Conservation (phyloP, 2,329 filamentous ascomycete species). For the Phyllachora maydis region DNA sequence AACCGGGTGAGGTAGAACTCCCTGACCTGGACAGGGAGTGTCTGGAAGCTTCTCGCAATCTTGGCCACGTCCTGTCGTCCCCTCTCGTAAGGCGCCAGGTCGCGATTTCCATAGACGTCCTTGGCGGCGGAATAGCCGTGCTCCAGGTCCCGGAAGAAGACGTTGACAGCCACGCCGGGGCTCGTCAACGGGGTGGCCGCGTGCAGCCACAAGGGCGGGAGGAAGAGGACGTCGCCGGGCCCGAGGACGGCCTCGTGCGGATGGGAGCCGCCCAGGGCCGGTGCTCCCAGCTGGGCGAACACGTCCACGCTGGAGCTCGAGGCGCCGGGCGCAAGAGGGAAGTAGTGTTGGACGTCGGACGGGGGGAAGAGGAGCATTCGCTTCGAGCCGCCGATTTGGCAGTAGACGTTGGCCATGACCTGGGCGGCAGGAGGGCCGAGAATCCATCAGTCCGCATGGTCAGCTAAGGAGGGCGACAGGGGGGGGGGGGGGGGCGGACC, state of each 20-base stretch:
- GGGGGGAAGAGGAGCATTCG: slow-evolving; percentile 62
- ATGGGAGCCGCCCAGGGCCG: slow-evolving; percentile 22
- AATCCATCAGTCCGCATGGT: too few species aligned
- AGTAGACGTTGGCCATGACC: slow-evolving; percentile 77
- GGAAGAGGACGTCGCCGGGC: slow-evolving; percentile 59
- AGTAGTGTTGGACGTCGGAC: slow-evolving; percentile 43
- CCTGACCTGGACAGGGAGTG: slow-evolving; percentile 42
- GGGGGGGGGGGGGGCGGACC: too few species aligned
- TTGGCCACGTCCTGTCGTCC: slow-evolving; percentile 51
- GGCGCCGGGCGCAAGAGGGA: slow-evolving; percentile 52
- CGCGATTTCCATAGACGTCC: slow-evolving; percentile 78
- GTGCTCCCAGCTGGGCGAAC: slow-evolving; percentile 17
- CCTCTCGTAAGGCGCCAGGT: slow-evolving; percentile 69
- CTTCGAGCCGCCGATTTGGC: slow-evolving; percentile 57
- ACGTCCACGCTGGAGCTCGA: slow-evolving; percentile 65
- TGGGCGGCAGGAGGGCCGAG: too few species aligned
- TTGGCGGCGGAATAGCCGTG: slow-evolving; percentile 47
- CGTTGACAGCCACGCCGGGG: slow-evolving; percentile 64
- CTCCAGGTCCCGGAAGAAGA: slow-evolving; percentile 62
- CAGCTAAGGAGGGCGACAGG: too few species aligned
- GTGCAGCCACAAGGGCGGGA: slow-evolving; percentile 74
- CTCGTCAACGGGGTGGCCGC: slow-evolving; percentile 38
- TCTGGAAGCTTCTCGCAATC: slow-evolving; percentile 42
- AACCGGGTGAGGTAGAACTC: slow-evolving; percentile 58
- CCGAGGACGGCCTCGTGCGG: slow-evolving; percentile 45